Evolutionary conservation across 139 green algal species (phyloP).

Genomic region (Chlamydomonas applanata): DNA sequence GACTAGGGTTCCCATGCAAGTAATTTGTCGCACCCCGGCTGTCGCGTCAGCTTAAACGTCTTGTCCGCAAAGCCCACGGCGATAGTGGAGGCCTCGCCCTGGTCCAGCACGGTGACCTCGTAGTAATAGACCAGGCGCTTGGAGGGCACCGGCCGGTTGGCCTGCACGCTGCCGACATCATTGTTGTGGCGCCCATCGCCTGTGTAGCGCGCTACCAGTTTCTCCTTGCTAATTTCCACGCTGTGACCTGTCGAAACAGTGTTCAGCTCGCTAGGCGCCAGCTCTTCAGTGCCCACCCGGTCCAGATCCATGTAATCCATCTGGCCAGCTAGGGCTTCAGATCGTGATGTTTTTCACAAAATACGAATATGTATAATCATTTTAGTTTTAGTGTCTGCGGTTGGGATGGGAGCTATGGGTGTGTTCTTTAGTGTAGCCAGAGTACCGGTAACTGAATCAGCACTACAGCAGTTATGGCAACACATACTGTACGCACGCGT

Average conservation of each 20-base stretch:
- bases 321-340: background rate
- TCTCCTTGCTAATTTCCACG: conserved; percentile 72
- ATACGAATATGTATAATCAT: no score
- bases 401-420: no score
- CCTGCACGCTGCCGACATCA: conserved; percentile 69
- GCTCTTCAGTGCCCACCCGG: conserved; percentile 22
- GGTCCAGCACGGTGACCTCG: conserved; percentile 70
- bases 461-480: no score
- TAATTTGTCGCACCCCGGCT: conserved; percentile 69
- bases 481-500: no score
- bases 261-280: conserved; percentile 29
- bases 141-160: conserved; percentile 64
- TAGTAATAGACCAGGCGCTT: conserved; percentile 79
- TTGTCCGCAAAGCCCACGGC: conserved; percentile 75
- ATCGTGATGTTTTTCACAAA: no score
- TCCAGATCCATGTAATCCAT: no score
- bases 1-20: no score
- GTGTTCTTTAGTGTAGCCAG: no score
- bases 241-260: conserved; percentile 21
- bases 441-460: no score
- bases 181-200: conserved; percentile 60
- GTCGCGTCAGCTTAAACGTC: conserved; percentile 68
- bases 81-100: conserved; percentile 59
- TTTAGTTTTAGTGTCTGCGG: no score
- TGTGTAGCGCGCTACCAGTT: conserved; percentile 69